Evolutionary conservation across 148 eudicot genomes (phyloP).

Genomic region (Persicaria tinctoria): DNA sequence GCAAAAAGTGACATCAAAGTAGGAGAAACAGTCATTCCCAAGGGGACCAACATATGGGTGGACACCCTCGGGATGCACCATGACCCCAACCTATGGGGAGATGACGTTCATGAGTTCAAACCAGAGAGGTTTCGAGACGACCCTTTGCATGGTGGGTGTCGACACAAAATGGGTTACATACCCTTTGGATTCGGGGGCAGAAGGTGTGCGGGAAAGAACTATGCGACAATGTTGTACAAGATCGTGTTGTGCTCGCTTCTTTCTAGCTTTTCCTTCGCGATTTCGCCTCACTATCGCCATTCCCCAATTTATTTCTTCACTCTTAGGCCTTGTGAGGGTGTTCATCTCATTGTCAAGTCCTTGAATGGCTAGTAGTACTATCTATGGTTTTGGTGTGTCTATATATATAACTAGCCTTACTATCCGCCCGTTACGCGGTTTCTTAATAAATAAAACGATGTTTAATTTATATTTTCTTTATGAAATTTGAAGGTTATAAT

Average conservation of each 20-base stretch:
- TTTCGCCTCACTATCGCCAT: neutral
- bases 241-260: neutral
- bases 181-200: conserved; percentile 9
- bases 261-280: neutral
- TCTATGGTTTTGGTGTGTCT: too few relatives aligned
- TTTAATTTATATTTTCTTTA: too few relatives aligned
- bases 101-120: conserved; percentile 9
- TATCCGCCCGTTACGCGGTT: too few relatives aligned
- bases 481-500: too few relatives aligned
- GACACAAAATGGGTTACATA: neutral
- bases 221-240: conserved; percentile 6
- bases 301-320: neutral
- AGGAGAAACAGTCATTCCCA: conserved; percentile 4
- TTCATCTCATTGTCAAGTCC: conserved; percentile 1
- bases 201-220: conserved; percentile 4
- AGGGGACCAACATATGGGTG: neutral
- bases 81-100: conserved; percentile 9
- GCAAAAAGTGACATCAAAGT: conserved; percentile 5
- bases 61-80: conserved; percentile 10
- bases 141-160: conserved; percentile 5
- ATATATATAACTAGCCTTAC: neutral
- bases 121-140: neutral
- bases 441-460: too few relatives aligned
- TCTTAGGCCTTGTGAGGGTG: neutral
- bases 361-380: neutral